A percentile compares a stretch with the other conserved stretches of the same genome.
Evolutionary conservation across 2,329 filamentous ascomycete genomes (phyloP).

Genomic region (Ramularia collo-cygni): DNA sequence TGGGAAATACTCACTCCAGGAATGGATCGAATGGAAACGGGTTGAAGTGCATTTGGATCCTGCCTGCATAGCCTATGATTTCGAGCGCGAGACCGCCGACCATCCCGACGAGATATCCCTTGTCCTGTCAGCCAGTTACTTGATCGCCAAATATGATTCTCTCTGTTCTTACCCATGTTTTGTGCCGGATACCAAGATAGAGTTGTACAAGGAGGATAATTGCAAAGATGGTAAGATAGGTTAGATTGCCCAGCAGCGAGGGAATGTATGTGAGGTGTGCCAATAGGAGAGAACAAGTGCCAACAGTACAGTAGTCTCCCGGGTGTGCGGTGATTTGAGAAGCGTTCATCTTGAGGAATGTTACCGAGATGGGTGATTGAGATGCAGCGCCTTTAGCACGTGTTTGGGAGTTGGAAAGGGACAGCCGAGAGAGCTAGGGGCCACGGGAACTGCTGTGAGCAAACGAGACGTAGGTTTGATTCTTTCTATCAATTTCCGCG

Average conservation of each 20-base stretch:
- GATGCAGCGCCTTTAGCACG: too few species aligned
- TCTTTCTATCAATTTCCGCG: too few species aligned
- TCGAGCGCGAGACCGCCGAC: slow-evolving; percentile 44
- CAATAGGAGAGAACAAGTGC: background rate
- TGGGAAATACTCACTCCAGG: slow-evolving; percentile 37
- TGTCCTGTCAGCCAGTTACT: background rate
- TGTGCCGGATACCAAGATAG: slow-evolving; percentile 43
- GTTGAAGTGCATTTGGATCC: slow-evolving; percentile 48
- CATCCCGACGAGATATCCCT: slow-evolving; percentile 45
- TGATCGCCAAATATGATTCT: background rate
- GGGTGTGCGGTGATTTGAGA: background rate
- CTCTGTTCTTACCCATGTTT: slow-evolving; percentile 42
- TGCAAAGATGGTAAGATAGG: slow-evolving; percentile 48
- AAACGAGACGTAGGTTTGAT: too few species aligned
- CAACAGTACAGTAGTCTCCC: background rate
- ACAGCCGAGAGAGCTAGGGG: too few species aligned
- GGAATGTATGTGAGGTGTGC: slow-evolving; percentile 40
- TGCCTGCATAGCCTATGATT: slow-evolving; percentile 50
- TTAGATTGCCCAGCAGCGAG: slow-evolving; percentile 34
- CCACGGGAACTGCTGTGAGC: too few species aligned
- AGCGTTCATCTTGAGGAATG: background rate
- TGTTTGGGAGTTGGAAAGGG: too few species aligned
- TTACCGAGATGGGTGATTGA: too few species aligned
- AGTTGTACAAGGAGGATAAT: slow-evolving; percentile 44
- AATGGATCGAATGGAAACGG: slow-evolving; percentile 46